Base-by-base conservation (phyloP, 2,329 filamentous ascomycete genomes). In the Alternaria panax region DNA sequence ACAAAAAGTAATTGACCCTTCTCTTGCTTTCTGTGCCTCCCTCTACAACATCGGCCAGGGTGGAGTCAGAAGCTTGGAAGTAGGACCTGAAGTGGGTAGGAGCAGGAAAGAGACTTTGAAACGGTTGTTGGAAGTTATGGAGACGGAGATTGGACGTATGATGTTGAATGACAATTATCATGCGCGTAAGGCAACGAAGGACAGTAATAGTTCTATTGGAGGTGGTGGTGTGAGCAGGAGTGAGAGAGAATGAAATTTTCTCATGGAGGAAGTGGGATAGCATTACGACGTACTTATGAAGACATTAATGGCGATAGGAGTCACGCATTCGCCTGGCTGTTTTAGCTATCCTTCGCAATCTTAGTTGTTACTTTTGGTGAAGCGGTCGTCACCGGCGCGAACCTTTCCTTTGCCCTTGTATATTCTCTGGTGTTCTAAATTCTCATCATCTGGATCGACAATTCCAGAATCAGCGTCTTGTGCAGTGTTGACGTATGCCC, bases 41-140 rank as follows among this genome's bases (percentile, higher is more conserved):
- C 59, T 71, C 2, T 71, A 69, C 52, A 59, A 52, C 18, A 57
- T 69, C 48, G 48, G 55, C 0, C 66, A 65, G 18, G 43, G 32
- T 1, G 64, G 63, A 0, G 24, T 48, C 2, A 65, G 60, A n/a
- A 41, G 45, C 20, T 41, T 71, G 7, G 66, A 69, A 12, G 14
- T 60, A 12, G 65, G 68, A 1, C 65, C 63, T n/a, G 65, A 68
- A 20, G 36, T 57, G 30, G 65, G 68, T 4, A 22, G 12, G 7
- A 59, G 50, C 28, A 58, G 64, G 38, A 59, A 57, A 12, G 61
- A 68, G 14, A 64, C 56, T 11, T 32, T 71, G 60, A 32, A 18
- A 5, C 57, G 53, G 32, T 34, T 69, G 28, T 50, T 69, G 59
- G 54, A 48, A 18, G 45, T 52, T 34, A 51, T 64, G 22, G 66